Conservation (phyloP, 352 stramenopile genomes). For the Phytophthora sojae region DNA sequence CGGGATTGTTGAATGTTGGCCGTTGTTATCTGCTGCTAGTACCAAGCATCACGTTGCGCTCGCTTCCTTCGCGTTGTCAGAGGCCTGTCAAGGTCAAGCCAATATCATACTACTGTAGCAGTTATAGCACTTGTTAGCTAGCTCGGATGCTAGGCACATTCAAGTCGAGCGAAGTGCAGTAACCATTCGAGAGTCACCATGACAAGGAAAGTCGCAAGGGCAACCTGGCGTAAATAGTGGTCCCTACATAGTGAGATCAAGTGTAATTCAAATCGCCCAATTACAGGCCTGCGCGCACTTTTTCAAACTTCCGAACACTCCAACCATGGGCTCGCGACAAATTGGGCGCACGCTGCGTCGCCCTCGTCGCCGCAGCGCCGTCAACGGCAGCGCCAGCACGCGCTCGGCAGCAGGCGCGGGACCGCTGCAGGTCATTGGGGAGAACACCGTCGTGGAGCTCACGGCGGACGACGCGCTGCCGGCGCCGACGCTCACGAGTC, state of each 20-base stretch:
- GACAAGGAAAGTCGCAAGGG: too few species aligned
- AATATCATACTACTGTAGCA: too few species aligned
- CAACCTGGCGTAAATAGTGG: background rate
- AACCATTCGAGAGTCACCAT: background rate
- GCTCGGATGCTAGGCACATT: too few species aligned
- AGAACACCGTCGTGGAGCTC: constrained; percentile 72
- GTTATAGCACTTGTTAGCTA: too few species aligned
- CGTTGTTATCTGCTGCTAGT: background rate
- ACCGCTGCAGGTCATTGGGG: constrained; percentile 60
- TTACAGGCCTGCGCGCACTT: constrained; percentile 18
- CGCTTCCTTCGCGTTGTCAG: too few species aligned
- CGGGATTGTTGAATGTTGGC: too few species aligned
- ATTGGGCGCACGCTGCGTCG: constrained; percentile 60
- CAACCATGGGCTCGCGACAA: constrained; percentile 55
- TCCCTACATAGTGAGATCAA: constrained; percentile 1
- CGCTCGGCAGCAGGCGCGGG: constrained; percentile 22
- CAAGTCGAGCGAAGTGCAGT: background rate
- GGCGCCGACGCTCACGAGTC: constrained; percentile 16
- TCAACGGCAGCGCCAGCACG: constrained; percentile 13
- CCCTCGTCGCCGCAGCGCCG: constrained; percentile 37
- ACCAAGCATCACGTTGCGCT: background rate
- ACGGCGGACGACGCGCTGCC: constrained; percentile 23
- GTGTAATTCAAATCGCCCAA: constrained; percentile 14
- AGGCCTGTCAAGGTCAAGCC: too few species aligned
- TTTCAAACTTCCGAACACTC: constrained; percentile 38